These are phyloP conservation scores for Aspergillus aculeatinus DNA, from an alignment of 2,329 filamentous ascomycete genomes.

Conservation along the genomic window DNA sequence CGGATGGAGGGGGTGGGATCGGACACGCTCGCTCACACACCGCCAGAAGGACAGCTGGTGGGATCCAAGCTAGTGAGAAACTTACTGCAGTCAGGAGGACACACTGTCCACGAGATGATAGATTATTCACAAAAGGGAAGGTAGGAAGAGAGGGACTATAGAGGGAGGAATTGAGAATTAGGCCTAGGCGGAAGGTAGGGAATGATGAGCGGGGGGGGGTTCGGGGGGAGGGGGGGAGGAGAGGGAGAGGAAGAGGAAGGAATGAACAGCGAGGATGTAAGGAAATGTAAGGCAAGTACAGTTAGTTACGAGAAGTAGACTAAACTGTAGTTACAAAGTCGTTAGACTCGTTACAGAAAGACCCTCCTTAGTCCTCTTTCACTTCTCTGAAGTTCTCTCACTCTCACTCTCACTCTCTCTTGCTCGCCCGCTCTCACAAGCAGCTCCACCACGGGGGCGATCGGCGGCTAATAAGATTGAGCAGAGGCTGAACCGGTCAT, in stretches of 20 bases:
- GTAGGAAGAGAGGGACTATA: constrained; percentile 5
- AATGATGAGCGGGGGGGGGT: background rate
- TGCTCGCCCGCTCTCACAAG: constrained; percentile 1
- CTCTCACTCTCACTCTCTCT: background rate
- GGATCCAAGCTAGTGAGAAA: constrained; percentile 8
- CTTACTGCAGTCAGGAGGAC: constrained; percentile 15
- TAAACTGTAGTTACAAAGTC: background rate
- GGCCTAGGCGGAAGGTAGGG: background rate
- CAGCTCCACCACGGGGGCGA: constrained; percentile 34
- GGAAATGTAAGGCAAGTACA: background rate
- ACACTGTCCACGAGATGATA: constrained; percentile 1
- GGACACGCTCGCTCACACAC: background rate
- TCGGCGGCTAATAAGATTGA: constrained; percentile 35
- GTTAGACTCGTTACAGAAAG: background rate
- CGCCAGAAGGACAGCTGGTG: constrained; percentile 13
- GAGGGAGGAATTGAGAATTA: constrained; percentile 1
- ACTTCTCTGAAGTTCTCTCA: too few relatives aligned
- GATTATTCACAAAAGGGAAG: background rate
- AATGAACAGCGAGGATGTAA: constrained; percentile 8
- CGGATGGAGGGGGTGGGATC: constrained; percentile 22
- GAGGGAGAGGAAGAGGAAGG: constrained; percentile 22
- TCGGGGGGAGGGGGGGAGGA: constrained; percentile 7
- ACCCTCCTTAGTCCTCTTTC: background rate
- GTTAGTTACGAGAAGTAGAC: background rate
- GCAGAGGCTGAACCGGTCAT: constrained; percentile 20